These are phyloP conservation scores for Pterocarpus santalinus DNA, from an alignment of 306 rosid species.

Conservation along the genomic window DNA sequence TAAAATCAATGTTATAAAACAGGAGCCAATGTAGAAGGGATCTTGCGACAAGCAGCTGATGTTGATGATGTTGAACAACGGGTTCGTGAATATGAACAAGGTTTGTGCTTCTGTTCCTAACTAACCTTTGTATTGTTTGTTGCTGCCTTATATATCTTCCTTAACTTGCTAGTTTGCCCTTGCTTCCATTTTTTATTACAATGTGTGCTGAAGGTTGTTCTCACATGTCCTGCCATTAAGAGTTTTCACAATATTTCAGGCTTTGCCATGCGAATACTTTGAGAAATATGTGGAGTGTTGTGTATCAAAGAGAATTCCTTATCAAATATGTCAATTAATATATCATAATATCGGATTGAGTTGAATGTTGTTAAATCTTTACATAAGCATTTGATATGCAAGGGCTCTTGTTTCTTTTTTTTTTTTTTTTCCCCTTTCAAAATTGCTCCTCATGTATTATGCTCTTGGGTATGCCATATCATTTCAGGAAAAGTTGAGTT, in stretches of 20 bases:
- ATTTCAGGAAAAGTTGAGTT: constrained; percentile 87
- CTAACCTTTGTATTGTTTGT: constrained; percentile 15
- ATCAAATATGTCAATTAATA: constrained; percentile 5
- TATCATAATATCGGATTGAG: background rate
- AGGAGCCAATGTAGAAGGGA: constrained; percentile 94
- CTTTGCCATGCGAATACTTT: constrained; percentile 12
- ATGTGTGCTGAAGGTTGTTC: constrained; percentile 33
- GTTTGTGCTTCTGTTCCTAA: constrained; percentile 54
- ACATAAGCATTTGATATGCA: constrained; percentile 12
- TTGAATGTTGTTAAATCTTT: constrained; percentile 33
- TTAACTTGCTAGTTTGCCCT: constrained; percentile 17
- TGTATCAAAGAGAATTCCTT: constrained; percentile 20
- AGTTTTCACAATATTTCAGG: constrained; percentile 2
- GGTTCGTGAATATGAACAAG: constrained; percentile 88
- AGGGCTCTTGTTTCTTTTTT: constrained; percentile 13
- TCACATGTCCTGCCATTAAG: constrained; percentile 19
- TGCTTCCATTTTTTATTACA: constrained; percentile 24
- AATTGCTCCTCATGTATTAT: constrained; percentile 35
- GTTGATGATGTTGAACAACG: constrained; percentile 95
- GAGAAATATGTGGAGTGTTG: constrained; percentile 24
- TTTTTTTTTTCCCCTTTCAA: background rate
- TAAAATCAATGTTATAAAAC: constrained; percentile 46
- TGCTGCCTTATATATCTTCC: constrained; percentile 2
- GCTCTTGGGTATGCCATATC: constrained; percentile 49
- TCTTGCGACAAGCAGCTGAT: constrained; percentile 97